These are phyloP conservation scores for Kodamaea kaohsiungensis DNA, from an alignment of 805 yeast species.

Conservation along the genomic window DNA sequence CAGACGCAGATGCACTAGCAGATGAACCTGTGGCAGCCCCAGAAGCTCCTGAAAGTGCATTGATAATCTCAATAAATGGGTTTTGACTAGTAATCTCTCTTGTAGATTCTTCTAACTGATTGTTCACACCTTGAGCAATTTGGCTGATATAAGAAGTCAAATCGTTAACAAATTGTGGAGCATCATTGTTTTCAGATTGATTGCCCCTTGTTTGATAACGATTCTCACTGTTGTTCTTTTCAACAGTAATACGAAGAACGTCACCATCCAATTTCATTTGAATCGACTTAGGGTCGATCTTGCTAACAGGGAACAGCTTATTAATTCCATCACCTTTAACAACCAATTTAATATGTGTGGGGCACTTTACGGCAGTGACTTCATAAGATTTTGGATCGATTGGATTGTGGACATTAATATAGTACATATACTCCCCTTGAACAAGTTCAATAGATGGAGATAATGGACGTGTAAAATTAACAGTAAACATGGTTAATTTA, in stretches of 20 bases:
- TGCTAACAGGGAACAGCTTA: slow-evolving; percentile 1
- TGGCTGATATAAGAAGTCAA: slow-evolving; percentile 5
- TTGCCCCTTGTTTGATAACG: neutral
- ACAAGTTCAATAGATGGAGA: neutral
- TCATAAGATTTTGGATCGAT: slow-evolving; percentile 11
- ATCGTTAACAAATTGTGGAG: neutral
- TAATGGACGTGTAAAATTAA: neutral
- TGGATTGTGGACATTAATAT: slow-evolving; percentile 4
- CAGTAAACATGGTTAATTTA: neutral
- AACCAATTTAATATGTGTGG: slow-evolving; percentile 5
- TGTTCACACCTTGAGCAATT: neutral
- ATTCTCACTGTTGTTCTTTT: neutral
- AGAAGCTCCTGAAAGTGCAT: neutral
- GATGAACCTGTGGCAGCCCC: neutral
- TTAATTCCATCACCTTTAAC: neutral
- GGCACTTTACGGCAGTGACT: slow-evolving; percentile 10
- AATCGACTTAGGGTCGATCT: slow-evolving; percentile 3
- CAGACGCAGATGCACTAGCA: neutral
- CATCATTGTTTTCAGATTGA: neutral
- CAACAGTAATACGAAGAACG: slow-evolving; percentile 4
- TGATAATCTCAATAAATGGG: neutral
- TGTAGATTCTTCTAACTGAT: neutral
- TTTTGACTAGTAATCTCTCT: neutral
- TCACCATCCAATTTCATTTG: slow-evolving; percentile 5
- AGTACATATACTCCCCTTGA: neutral